Evolutionary conservation across 2,329 filamentous ascomycete genomes (phyloP).

Genomic region (Neofusicoccum laricinum): DNA sequence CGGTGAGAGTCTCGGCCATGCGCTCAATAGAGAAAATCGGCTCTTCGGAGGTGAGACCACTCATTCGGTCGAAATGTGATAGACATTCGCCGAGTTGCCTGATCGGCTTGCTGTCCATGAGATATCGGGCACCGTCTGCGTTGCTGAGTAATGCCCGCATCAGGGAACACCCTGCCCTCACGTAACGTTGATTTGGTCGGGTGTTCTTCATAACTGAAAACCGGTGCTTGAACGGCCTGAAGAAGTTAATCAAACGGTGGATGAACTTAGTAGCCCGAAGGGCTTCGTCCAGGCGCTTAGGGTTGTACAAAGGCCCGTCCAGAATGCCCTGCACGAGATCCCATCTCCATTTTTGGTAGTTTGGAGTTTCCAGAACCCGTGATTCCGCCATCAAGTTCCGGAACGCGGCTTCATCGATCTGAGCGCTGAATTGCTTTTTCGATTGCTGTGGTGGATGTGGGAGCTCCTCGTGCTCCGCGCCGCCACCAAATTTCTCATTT

Average conservation of each 20-base stretch:
- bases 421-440: slow-evolving; percentile 40
- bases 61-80: slow-evolving; percentile 88
- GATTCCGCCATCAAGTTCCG: slow-evolving; percentile 69
- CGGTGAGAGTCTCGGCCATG: slow-evolving; percentile 80
- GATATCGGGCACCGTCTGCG: slow-evolving; percentile 76
- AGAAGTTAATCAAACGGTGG: slow-evolving; percentile 91
- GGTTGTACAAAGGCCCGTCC: slow-evolving; percentile 85
- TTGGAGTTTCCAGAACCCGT: slow-evolving; percentile 82
- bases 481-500: slow-evolving; percentile 29
- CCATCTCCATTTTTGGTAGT: slow-evolving; percentile 97
- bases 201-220: slow-evolving; percentile 90
- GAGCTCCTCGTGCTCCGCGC: slow-evolving; percentile 37
- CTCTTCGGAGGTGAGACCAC: slow-evolving; percentile 68
- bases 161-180: slow-evolving; percentile 82
- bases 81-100: slow-evolving; percentile 94
- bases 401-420: slow-evolving; percentile 64
- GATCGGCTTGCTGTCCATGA: slow-evolving; percentile 88
- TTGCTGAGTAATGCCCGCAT: slow-evolving; percentile 85
- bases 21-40: slow-evolving; percentile 87
- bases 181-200: slow-evolving; percentile 89
- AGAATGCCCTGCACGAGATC: slow-evolving; percentile 86
- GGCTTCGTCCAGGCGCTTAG: slow-evolving; percentile 89
- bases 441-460: slow-evolving; percentile 43
- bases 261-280: slow-evolving; percentile 95
- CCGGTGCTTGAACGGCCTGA: slow-evolving; percentile 92